phyloP scores from a whole-genome alignment of 345 rosid species.

The Hibiscus tridactylites region DNA sequence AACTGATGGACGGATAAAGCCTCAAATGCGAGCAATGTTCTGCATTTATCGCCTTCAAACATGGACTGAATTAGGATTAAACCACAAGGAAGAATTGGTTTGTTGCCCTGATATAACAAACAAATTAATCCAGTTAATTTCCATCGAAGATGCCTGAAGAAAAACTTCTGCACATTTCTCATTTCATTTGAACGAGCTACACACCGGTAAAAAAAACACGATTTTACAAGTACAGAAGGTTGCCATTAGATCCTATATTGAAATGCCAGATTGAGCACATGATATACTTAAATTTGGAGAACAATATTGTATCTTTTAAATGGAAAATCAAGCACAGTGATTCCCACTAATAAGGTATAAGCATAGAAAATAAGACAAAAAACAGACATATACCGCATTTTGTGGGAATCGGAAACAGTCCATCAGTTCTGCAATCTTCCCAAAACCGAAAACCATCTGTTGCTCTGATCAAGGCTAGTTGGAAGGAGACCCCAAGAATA shows the following conservation, averaged over 20 bases:
- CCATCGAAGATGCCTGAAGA: neutral
- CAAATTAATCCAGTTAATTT: neutral
- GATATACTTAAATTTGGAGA: too few relatives aligned
- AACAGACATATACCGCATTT: conserved; percentile 10
- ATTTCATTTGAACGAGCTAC: neutral
- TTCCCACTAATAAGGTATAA: too few relatives aligned
- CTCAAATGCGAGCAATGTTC: neutral
- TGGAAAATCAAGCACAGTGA: neutral
- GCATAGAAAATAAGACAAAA: neutral
- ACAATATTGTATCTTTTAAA: too few relatives aligned
- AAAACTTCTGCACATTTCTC: neutral
- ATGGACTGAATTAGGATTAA: neutral
- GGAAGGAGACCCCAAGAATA: conserved; percentile 5
- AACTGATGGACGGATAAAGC: neutral
- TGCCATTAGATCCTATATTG: neutral
- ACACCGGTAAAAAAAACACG: neutral
- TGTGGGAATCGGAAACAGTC: neutral
- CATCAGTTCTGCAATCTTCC: neutral
- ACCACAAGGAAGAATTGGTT: neutral
- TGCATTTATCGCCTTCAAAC: neutral
- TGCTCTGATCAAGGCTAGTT: conserved; percentile 1
- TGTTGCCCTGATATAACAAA: neutral
- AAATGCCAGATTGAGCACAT: neutral
- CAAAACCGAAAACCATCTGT: neutral
- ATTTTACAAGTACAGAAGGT: neutral